A percentile compares a stretch with the other conserved stretches of the same genome.
These are phyloP conservation scores for Paradendryphiella salina DNA, from an alignment of 2,329 filamentous ascomycete species.

Conservation along the genomic window DNA sequence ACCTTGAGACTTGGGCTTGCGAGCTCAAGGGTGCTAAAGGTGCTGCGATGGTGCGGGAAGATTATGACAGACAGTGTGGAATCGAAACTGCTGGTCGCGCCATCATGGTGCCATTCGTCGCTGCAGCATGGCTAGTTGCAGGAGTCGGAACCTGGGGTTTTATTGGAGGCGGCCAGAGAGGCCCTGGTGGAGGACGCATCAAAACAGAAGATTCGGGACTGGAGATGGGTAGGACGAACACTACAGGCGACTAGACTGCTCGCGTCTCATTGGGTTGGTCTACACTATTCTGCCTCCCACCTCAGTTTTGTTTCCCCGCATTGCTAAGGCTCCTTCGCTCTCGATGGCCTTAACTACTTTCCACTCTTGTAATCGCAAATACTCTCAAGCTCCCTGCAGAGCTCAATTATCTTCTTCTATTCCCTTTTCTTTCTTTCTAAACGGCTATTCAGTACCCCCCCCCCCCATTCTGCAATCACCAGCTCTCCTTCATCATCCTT, in stretches of 20 bases:
- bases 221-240: conserved; percentile 38
- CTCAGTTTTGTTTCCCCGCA: too few relatives aligned
- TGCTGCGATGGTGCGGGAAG: conserved; percentile 31
- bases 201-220: conserved; percentile 35
- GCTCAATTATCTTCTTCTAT: too few relatives aligned
- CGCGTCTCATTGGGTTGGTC: background rate
- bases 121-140: conserved; percentile 25
- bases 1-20: conserved; percentile 44
- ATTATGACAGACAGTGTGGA: conserved; percentile 36
- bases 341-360: too few relatives aligned
- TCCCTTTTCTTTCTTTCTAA: too few relatives aligned
- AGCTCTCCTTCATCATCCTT: too few relatives aligned
- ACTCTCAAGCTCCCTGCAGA: too few relatives aligned
- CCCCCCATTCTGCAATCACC: too few relatives aligned
- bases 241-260: conserved; percentile 4
- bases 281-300: background rate
- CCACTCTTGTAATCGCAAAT: too few relatives aligned
- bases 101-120: conserved; percentile 38
- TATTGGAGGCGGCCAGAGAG: conserved; percentile 25
- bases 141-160: conserved; percentile 30
- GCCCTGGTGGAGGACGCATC: conserved; percentile 27
- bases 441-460: too few relatives aligned
- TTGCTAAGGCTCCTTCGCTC: too few relatives aligned
- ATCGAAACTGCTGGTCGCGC: conserved; percentile 36
- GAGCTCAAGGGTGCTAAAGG: conserved; percentile 30